Evolutionary conservation across 352 stramenopile genomes (phyloP), one percentile per base, ranked within the genome.

Genomic region (Pythium dissotocum): DNA sequence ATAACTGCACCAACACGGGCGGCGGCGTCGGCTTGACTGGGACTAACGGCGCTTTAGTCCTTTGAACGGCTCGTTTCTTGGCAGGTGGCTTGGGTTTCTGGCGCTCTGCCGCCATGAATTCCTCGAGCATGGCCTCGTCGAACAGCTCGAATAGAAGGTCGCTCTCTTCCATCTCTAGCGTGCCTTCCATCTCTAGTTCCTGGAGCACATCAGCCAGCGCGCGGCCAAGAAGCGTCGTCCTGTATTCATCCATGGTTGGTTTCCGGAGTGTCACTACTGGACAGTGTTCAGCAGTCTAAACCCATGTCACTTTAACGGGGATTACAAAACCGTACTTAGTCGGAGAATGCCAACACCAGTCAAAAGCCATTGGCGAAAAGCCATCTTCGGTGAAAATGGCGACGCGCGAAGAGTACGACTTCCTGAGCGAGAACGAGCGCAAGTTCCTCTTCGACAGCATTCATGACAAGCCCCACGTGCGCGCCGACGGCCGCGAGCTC

Each of bases 341-440:
- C 26, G 61, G 40, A 67, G 53, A 61, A 67, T 67, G 9, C 53
- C 52, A 56, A 61, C 61, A 67, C 61, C 61, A 58, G 55, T 63
- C 63, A 58, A 51, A 53, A 42, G 28, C 1, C 38, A 30, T 30
- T 9, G 32, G 36, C 33, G 49, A 44, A n/a, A 57, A 38, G 46
- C 18, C 6, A 6, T 21, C 8, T 10, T 7, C 0, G 38, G 51
- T 14, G 26, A 65, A 30, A 46, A 70, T 70, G 64, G 64, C 64
- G 56, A 70, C 63, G 46, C 64, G 64, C 36, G 64, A 70, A 30
- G 64, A 70, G 61, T 75, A 86, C 71, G 83, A 91, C 73, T 89
- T 92, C 62, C 71, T 92, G 61, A 92, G 83, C 72, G 85, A 89
- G 65, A 94, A 89, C 60, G 86, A 94, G 75, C 87, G 85, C 69